A percentile compares a stretch with the other conserved stretches of the same genome.
These are phyloP conservation scores for Penicillium sp. DNA, from an alignment of 2,329 filamentous ascomycete species.

Conservation along the genomic window DNA sequence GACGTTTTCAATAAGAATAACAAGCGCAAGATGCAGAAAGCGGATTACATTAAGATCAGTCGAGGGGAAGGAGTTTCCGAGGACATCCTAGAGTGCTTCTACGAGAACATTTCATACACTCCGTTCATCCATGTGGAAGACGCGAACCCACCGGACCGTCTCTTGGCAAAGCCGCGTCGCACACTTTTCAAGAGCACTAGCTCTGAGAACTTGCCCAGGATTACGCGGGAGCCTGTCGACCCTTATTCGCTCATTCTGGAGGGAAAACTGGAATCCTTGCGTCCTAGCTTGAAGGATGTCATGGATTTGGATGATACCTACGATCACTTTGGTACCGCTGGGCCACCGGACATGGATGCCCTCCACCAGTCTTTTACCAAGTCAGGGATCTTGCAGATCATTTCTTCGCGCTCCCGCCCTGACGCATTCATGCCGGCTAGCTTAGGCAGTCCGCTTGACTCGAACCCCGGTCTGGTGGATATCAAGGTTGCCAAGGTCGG, in stretches of 20 bases:
- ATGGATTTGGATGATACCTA: conserved; percentile 92
- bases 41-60: conserved; percentile 93
- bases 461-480: conserved; percentile 88
- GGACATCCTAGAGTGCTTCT: conserved; percentile 91
- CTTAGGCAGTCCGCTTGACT: conserved; percentile 76
- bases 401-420: conserved; percentile 86
- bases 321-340: conserved; percentile 73
- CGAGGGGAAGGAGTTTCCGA: conserved; percentile 87
- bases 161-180: conserved; percentile 68
- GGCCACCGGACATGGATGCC: conserved; percentile 72
- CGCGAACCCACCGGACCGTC: conserved; percentile 67
- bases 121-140: conserved; percentile 98
- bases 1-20: conserved; percentile 99
- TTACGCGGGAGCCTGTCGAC: conserved; percentile 80
- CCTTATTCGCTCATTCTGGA: conserved; percentile 94
- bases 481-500: conserved; percentile 98
- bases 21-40: conserved; percentile 97
- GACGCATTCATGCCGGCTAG: conserved; percentile 94
- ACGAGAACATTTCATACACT: conserved; percentile 97
- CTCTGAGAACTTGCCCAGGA: conserved; percentile 61
- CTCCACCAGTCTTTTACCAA: conserved; percentile 86
- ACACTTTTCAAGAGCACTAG: conserved; percentile 64
- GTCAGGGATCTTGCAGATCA: conserved; percentile 88
- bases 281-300: conserved; percentile 84
- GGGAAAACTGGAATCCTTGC: conserved; percentile 73